These are phyloP conservation scores for Paraconiothyrium brasiliense DNA, from an alignment of 2,329 filamentous ascomycete species.

Conservation along the genomic window DNA sequence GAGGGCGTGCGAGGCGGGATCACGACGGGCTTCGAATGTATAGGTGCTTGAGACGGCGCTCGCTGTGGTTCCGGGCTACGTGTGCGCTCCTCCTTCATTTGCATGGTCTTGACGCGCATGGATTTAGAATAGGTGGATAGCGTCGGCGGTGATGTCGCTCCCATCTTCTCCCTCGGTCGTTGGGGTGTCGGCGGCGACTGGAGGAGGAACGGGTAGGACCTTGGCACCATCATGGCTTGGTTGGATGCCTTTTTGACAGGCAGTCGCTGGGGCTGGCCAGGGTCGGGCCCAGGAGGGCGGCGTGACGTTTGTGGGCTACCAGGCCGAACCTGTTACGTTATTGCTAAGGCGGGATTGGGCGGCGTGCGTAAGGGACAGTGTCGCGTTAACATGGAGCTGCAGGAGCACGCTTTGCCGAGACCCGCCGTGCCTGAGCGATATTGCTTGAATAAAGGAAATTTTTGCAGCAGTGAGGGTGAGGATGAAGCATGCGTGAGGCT, in stretches of 20 bases:
- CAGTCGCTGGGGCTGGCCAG: conserved; percentile 22
- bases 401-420: conserved; percentile 37
- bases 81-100: conserved; percentile 21
- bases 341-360: conserved; percentile 47
- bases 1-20: conserved; percentile 51
- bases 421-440: conserved; percentile 24
- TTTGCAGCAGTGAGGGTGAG: conserved; percentile 3
- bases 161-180: conserved; percentile 41
- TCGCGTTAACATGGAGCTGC: conserved; percentile 39
- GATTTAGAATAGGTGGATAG: conserved; percentile 22
- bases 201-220: conserved; percentile 55
- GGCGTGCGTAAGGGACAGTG: conserved; percentile 29
- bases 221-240: conserved; percentile 56
- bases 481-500: neutral
- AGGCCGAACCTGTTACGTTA: conserved; percentile 47
- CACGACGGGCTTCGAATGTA: conserved; percentile 53
- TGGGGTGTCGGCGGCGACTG: conserved; percentile 43
- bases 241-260: conserved; percentile 32
- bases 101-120: conserved; percentile 25
- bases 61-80: conserved; percentile 19
- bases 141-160: conserved; percentile 34
- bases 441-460: conserved; percentile 10
- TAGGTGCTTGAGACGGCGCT: conserved; percentile 34
- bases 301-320: conserved; percentile 40
- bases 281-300: conserved; percentile 22